Evolutionary conservation across 129 eudicot genomes (phyloP).

Genomic region (Lactuca saligna): DNA sequence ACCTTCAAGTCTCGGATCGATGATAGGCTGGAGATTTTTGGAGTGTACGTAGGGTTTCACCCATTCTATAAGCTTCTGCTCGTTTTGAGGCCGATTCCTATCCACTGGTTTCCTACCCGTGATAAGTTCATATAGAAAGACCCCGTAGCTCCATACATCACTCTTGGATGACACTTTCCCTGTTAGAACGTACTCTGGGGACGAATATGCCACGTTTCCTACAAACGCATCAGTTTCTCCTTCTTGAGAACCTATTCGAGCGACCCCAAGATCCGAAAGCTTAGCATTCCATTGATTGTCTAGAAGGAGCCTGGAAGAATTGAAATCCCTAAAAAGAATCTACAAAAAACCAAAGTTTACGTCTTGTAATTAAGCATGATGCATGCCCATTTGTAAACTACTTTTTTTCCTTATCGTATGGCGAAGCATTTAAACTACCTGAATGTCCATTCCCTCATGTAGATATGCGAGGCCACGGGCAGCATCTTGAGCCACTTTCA

Average conservation of each 20-base stretch:
- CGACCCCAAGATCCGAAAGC: slow-evolving; percentile 75
- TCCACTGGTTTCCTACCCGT: slow-evolving; percentile 62
- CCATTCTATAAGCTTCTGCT: slow-evolving; percentile 64
- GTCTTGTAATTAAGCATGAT: background rate
- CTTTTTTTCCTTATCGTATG: background rate
- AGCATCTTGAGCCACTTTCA: slow-evolving; percentile 83
- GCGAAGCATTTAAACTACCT: slow-evolving; percentile 36
- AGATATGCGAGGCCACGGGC: slow-evolving; percentile 83
- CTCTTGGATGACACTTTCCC: slow-evolving; percentile 52
- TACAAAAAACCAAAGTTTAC: slow-evolving; percentile 11
- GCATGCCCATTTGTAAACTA: slow-evolving; percentile 18
- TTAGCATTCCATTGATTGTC: slow-evolving; percentile 79
- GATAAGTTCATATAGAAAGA: slow-evolving; percentile 58
- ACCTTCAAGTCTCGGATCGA: slow-evolving; percentile 66
- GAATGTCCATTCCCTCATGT: slow-evolving; percentile 84
- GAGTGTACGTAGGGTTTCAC: slow-evolving; percentile 50
- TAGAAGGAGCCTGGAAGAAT: slow-evolving; percentile 70
- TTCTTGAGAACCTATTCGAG: slow-evolving; percentile 62
- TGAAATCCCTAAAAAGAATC: slow-evolving; percentile 73
- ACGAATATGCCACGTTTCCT: slow-evolving; percentile 59
- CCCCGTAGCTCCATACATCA: slow-evolving; percentile 66
- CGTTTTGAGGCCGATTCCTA: slow-evolving; percentile 40
- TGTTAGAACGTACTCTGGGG: slow-evolving; percentile 57
- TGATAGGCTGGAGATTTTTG: slow-evolving; percentile 43
- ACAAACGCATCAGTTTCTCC: slow-evolving; percentile 63